A percentile compares a stretch with the other conserved stretches of the same genome.
Evolutionary conservation across 768 basidiomycete species (phyloP).

Genomic region (Pulveroboletus sp.): DNA sequence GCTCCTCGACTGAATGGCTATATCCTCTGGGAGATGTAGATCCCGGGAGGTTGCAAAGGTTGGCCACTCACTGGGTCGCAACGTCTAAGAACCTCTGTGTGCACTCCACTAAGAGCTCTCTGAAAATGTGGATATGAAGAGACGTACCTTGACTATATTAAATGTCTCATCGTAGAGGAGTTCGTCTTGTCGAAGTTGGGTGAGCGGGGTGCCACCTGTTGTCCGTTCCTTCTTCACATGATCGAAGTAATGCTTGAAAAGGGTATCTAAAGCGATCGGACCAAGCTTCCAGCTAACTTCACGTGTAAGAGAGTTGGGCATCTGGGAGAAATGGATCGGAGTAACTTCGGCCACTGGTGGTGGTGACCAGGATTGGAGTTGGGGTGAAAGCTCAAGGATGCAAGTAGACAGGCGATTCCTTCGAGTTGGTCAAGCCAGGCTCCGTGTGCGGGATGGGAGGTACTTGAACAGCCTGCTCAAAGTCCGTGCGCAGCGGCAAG

Average conservation of each 20-base stretch:
- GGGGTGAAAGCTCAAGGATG: not conserved
- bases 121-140: not conserved
- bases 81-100: slow-evolving; percentile 69
- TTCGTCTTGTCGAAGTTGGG: slow-evolving; percentile 62
- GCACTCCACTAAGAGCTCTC: not conserved
- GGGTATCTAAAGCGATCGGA: slow-evolving; percentile 66
- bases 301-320: slow-evolving; percentile 55
- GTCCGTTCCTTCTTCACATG: slow-evolving; percentile 43
- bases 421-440: too few relatives aligned
- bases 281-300: slow-evolving; percentile 63
- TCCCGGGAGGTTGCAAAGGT: not conserved
- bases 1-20: slow-evolving; percentile 82
- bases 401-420: not conserved
- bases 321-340: slow-evolving; percentile 2
- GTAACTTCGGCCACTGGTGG: not conserved
- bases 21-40: not conserved
- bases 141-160: slow-evolving; percentile 62
- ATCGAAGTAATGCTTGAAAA: slow-evolving; percentile 84
- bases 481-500: too few relatives aligned
- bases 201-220: slow-evolving; percentile 37
- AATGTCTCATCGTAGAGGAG: slow-evolving; percentile 80
- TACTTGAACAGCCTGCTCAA: too few relatives aligned
- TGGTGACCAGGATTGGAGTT: not conserved
- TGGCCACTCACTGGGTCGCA: slow-evolving; percentile 53
- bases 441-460: too few relatives aligned